Percentiles rank a stretch among this genome's conserved stretches.
These are phyloP conservation scores for Backusella parvicylindrica DNA, from an alignment of 192 early-diverging fungal genomes.

Conservation along the genomic window DNA sequence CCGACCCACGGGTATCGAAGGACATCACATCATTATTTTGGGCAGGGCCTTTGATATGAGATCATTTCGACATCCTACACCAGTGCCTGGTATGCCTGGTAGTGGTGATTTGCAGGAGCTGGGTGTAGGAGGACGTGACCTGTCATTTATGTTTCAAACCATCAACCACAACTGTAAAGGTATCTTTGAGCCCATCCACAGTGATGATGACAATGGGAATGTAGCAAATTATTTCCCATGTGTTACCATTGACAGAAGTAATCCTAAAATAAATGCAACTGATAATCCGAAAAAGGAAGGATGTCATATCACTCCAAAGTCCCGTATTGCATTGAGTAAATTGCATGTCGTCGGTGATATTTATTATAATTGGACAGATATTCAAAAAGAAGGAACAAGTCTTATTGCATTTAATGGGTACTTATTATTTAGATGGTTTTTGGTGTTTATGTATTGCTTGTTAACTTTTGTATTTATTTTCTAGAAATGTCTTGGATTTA, in stretches of 20 bases:
- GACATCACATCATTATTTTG: conserved; percentile 55
- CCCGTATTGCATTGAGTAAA: conserved; percentile 39
- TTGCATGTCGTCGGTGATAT: conserved; percentile 58
- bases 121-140: conserved; percentile 64
- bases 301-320: conserved; percentile 52
- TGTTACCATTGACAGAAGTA: conserved; percentile 39
- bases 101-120: conserved; percentile 54
- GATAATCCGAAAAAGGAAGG: conserved; percentile 53
- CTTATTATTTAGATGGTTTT: too few species aligned
- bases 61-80: conserved; percentile 49
- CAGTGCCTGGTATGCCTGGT: conserved; percentile 30
- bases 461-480: background rate
- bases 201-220: conserved; percentile 36
- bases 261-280: conserved; percentile 45
- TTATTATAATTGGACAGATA: conserved; percentile 67
- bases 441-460: too few species aligned
- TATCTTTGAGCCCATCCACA: conserved; percentile 38
- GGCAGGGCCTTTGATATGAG: conserved; percentile 64
- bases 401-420: conserved; percentile 73
- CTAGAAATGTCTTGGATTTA: conserved; percentile 66
- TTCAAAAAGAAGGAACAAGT: conserved; percentile 48
- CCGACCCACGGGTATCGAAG: conserved; percentile 46
- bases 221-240: conserved; percentile 70
- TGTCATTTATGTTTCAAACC: conserved; percentile 77
- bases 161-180: conserved; percentile 66